Base-by-base conservation (phyloP, 202 grass and related monocot genomes). In the Setaria viridis region DNA sequence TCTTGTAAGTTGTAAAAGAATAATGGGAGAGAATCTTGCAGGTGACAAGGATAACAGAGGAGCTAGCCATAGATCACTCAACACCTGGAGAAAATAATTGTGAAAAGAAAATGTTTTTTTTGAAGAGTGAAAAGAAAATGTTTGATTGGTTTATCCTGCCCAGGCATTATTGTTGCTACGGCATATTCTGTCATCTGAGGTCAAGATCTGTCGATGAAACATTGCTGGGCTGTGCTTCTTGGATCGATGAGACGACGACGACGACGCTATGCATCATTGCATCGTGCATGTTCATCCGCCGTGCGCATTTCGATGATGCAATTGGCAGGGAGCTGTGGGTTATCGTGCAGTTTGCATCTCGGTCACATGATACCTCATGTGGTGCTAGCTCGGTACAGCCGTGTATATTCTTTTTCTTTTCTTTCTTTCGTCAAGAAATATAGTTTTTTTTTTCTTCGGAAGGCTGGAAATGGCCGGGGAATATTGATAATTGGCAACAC, bases 361-460 rank as follows among this genome's bases (percentile, higher is more conserved):
- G 16, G 3, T 67, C 79, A 86, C 88, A 90, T 83, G 74, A 86
- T 19, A n/a, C 1, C 8, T 55, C 68, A 74, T 87, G 84, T 79
- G 84, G 42, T 35, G n/a, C 66, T 83, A 55, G 53, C 67, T 30
- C 17, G 41, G 51, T 50, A 56, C 70, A 74, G 20, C 48, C n/a
- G 55, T 77, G 47, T 67, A 16, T 3, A 33, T 62, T 49, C 12
- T 9, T 15, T 51, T 2, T 3, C n/a, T n/a, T 30, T 17, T 48
- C 0, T 17, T 30, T 30, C 13, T 51, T 17, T 16, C 69, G n/a
- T 49, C n/a, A 30, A 71, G 39, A 72, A 70, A 49, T 72, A 13
- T 48, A 2, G 4, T 11, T 35, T 37, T 35, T 19, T 53, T 17
- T 19, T 56, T 12, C 45, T 8, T 15, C 17, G 58, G 8, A 13